Percentiles rank a stretch among this genome's conserved stretches.
Evolutionary conservation across 257 asterid species (phyloP).

Genomic region (Nicotiana sylvestris): DNA sequence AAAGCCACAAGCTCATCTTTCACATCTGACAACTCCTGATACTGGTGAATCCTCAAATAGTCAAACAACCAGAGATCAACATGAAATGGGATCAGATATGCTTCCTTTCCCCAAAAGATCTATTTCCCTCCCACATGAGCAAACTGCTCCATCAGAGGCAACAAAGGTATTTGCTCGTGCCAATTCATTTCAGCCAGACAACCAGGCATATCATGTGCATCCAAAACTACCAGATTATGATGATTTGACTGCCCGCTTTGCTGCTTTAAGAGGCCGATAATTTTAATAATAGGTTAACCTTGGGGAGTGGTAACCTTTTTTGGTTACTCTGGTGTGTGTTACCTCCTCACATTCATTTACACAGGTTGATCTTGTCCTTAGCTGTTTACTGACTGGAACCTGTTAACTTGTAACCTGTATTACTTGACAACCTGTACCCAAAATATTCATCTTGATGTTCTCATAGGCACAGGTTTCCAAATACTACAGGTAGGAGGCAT

Average conservation of each 20-base stretch:
- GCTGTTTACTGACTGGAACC: not conserved
- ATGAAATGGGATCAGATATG: conserved; percentile 25
- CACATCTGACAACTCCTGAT: conserved; percentile 22
- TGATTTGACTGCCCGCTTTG: conserved; percentile 84
- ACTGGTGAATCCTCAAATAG: conserved; percentile 40
- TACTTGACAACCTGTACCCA: not conserved
- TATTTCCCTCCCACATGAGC: conserved; percentile 62
- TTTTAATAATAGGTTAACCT: not conserved
- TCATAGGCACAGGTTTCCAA: not conserved
- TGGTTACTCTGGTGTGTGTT: conserved; percentile 1
- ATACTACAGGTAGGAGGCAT: not conserved
- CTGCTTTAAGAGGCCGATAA: conserved; percentile 72
- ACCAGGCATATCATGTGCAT: conserved; percentile 80
- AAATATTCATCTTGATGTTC: not conserved
- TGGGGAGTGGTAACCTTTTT: not conserved
- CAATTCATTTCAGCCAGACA: conserved; percentile 69
- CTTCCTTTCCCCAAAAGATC: conserved; percentile 54
- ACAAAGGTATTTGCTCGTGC: conserved; percentile 56
- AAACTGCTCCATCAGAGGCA: conserved; percentile 30
- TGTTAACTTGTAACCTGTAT: not conserved
- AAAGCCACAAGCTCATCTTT: conserved; percentile 24
- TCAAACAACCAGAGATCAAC: conserved; percentile 23
- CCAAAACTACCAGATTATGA: conserved; percentile 93
- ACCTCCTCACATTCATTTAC: not conserved
- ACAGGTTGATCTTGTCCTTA: not conserved